These are phyloP conservation scores for Suillus sp. DNA, from an alignment of 768 basidiomycete species.

Conservation along the genomic window DNA sequence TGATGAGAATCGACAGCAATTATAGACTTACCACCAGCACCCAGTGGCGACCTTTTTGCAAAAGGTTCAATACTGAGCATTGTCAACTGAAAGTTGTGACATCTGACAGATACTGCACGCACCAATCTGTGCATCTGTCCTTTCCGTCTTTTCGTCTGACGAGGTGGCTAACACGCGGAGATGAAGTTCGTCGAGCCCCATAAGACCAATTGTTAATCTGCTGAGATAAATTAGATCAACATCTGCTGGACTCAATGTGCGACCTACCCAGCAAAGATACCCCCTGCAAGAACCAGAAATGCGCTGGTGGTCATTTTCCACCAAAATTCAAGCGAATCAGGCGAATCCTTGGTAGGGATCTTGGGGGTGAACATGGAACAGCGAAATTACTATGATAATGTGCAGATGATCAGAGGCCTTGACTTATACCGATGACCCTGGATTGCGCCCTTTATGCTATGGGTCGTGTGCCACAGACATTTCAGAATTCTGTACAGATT, in stretches of 20 bases:
- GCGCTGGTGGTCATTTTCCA: conserved; percentile 68
- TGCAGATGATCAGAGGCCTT: not conserved
- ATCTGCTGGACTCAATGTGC: not conserved
- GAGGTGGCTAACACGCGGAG: conserved; percentile 82
- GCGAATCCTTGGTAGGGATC: conserved; percentile 24
- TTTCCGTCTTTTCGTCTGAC: conserved; percentile 70
- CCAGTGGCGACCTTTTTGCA: conserved; percentile 82
- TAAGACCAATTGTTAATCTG: conserved; percentile 86
- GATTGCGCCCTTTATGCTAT: not conserved
- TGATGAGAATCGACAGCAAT: conserved; percentile 16
- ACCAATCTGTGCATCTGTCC: conserved; percentile 72
- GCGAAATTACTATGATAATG: not conserved
- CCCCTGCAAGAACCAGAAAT: conserved; percentile 77
- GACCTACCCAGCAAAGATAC: conserved; percentile 88
- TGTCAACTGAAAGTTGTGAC: conserved; percentile 10
- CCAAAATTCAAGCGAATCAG: conserved; percentile 70
- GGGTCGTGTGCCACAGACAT: not conserved
- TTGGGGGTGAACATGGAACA: not conserved
- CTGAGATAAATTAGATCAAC: not conserved
- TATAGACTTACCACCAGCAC: conserved; percentile 78
- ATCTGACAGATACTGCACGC: conserved; percentile 7
- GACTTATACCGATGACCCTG: not conserved
- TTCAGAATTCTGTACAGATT: not conserved
- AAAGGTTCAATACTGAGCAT: conserved; percentile 49
- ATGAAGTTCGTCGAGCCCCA: conserved; percentile 93